Evolutionary conservation across 2,329 filamentous ascomycete genomes (phyloP).

Genomic region (Aspergillus hortae): DNA sequence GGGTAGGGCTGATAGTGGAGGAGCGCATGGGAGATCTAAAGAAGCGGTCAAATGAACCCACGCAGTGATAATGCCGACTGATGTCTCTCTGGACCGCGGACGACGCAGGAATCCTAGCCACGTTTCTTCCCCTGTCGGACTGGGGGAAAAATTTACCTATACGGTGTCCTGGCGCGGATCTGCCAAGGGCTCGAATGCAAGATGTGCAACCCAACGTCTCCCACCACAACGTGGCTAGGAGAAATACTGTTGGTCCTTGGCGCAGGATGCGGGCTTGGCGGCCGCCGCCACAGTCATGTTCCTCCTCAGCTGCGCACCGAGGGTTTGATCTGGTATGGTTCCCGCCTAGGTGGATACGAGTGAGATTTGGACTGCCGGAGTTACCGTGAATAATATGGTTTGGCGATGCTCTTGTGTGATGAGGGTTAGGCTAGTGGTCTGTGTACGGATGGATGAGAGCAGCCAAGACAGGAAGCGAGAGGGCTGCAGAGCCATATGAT

Average conservation of each 20-base stretch:
- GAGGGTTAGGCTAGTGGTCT: too few species aligned
- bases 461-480: neutral
- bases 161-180: neutral
- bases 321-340: slow-evolving; percentile 18
- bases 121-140: neutral
- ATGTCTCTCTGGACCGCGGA: neutral
- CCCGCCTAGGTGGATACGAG: slow-evolving; percentile 14
- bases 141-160: slow-evolving; percentile 5
- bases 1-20: too few species aligned
- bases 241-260: slow-evolving; percentile 17
- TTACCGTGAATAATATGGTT: too few species aligned
- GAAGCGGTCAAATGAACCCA: neutral
- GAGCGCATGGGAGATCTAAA: neutral
- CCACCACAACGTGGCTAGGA: slow-evolving; percentile 20
- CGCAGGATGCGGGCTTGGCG: slow-evolving; percentile 17
- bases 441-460: neutral
- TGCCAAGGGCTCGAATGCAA: slow-evolving; percentile 12
- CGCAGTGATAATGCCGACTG: too few species aligned
- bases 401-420: too few species aligned
- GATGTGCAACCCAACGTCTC: slow-evolving; percentile 9
- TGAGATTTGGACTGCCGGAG: too few species aligned
- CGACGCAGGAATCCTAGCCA: neutral
- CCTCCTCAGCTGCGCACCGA: slow-evolving; percentile 6
- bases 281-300: slow-evolving; percentile 10
- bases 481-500: neutral